These are phyloP conservation scores for Plantago coronopus DNA, from an alignment of 305 asterid genomes.

Conservation along the genomic window DNA sequence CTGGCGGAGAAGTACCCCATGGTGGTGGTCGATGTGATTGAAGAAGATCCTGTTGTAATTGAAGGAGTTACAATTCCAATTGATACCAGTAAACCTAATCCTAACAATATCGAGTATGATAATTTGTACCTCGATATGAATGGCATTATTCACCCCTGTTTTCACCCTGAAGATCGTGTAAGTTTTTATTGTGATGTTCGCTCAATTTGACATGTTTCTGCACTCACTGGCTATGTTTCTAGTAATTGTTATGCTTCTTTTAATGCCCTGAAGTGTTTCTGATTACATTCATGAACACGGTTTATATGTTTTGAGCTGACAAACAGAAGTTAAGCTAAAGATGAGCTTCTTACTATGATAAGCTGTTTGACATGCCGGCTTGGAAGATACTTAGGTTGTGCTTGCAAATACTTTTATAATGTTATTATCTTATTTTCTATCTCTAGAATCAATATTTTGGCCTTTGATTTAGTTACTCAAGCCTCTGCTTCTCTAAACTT, in stretches of 20 bases:
- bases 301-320: too few species aligned
- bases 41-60: constrained; percentile 73
- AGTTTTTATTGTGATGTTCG: constrained; percentile 15
- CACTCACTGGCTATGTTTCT: neutral
- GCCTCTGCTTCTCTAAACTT: too few species aligned
- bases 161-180: constrained; percentile 95
- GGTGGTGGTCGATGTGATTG: constrained; percentile 75
- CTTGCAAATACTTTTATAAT: too few species aligned
- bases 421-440: too few species aligned
- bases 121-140: constrained; percentile 93
- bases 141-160: constrained; percentile 90
- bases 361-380: too few species aligned
- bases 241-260: neutral
- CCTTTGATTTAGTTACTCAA: too few species aligned
- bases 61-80: constrained; percentile 74
- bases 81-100: constrained; percentile 88
- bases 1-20: constrained; percentile 93
- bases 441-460: too few species aligned
- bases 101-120: constrained; percentile 73
- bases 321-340: too few species aligned
- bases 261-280: neutral
- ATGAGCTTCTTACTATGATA: too few species aligned
- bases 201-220: neutral
- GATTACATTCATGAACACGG: too few species aligned
- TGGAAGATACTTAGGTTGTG: too few species aligned